These are phyloP conservation scores for Boletus coccyginus DNA, from an alignment of 768 basidiomycete species.

Conservation along the genomic window DNA sequence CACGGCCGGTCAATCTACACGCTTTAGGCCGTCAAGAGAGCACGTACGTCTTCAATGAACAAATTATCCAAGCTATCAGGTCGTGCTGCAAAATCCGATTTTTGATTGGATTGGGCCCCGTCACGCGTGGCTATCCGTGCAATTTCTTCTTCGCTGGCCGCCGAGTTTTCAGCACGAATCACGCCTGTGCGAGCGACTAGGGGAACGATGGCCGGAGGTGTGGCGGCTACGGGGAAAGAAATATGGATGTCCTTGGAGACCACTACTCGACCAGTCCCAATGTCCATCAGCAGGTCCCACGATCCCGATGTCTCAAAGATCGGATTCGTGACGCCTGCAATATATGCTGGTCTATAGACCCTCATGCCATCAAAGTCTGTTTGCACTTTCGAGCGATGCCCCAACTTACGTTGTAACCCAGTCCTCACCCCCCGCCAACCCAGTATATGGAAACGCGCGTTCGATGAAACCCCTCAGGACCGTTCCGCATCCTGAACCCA, in stretches of 20 bases:
- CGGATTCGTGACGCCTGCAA: slow-evolving; percentile 97
- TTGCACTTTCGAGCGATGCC: not conserved
- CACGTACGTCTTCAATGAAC: slow-evolving; percentile 90
- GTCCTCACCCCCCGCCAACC: slow-evolving; percentile 82
- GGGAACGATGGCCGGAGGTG: slow-evolving; percentile 40
- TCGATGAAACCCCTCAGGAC: slow-evolving; percentile 84
- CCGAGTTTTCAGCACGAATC: slow-evolving; percentile 61
- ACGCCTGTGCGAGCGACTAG: slow-evolving; percentile 56
- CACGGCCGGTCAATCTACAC: not conserved
- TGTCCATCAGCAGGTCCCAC: slow-evolving; percentile 95
- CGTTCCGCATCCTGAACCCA: slow-evolving; percentile 87
- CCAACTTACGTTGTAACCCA: slow-evolving; percentile 80
- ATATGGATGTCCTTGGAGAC: slow-evolving; percentile 82
- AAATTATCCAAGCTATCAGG: slow-evolving; percentile 69
- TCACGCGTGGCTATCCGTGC: slow-evolving; percentile 46
- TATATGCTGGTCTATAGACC: slow-evolving; percentile 75
- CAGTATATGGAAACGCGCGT: slow-evolving; percentile 94
- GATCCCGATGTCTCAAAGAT: slow-evolving; percentile 84
- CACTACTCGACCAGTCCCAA: slow-evolving; percentile 81
- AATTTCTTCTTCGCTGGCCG: slow-evolving; percentile 69
- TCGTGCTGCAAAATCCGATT: slow-evolving; percentile 54
- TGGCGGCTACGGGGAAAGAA: slow-evolving; percentile 47
- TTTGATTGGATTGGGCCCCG: slow-evolving; percentile 52
- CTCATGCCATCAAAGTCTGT: slow-evolving; percentile 6
- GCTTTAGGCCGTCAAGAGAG: not conserved